Percentiles rank a stretch among this genome's conserved stretches.
Conservation (phyloP, 768 basidiomycete genomes). For the Guyanaporus albipodus region DNA sequence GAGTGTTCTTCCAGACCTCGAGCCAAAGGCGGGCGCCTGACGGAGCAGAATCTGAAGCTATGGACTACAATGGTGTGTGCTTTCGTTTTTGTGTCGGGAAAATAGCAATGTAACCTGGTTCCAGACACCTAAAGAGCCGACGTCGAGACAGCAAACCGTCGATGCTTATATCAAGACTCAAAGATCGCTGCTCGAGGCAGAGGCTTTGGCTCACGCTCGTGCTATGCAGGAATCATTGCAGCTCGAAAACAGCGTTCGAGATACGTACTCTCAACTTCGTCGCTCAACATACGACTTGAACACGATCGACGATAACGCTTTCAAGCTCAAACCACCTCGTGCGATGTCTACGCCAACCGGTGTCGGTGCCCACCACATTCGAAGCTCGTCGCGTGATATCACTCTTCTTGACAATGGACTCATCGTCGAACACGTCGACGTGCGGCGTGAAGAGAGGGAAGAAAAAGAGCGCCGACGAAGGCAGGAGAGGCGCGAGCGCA, state of each 20-base stretch:
- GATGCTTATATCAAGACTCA: conserved; percentile 81
- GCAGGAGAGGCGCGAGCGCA: conserved; percentile 58
- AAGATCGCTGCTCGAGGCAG: conserved; percentile 74
- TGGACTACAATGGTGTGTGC: conserved; percentile 71
- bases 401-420: conserved; percentile 85
- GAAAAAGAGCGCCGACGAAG: conserved; percentile 64
- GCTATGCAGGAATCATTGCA: conserved; percentile 76
- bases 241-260: conserved; percentile 72
- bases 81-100: not conserved
- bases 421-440: conserved; percentile 84
- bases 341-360: conserved; percentile 34
- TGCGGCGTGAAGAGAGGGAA: conserved; percentile 74
- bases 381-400: conserved; percentile 63
- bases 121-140: conserved; percentile 89
- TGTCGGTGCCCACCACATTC: conserved; percentile 35
- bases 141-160: conserved; percentile 79
- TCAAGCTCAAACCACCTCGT: conserved; percentile 66
- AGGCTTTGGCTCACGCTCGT: conserved; percentile 71
- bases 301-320: conserved; percentile 50
- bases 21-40: conserved; percentile 62
- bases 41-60: conserved; percentile 75
- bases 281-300: conserved; percentile 71
- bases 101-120: conserved; percentile 7
- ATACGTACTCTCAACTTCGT: conserved; percentile 74
- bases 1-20: conserved; percentile 58